Evolutionary conservation across 2,329 filamentous ascomycete species (phyloP).

Genomic region (Phaeomoniella chlamydospora): DNA sequence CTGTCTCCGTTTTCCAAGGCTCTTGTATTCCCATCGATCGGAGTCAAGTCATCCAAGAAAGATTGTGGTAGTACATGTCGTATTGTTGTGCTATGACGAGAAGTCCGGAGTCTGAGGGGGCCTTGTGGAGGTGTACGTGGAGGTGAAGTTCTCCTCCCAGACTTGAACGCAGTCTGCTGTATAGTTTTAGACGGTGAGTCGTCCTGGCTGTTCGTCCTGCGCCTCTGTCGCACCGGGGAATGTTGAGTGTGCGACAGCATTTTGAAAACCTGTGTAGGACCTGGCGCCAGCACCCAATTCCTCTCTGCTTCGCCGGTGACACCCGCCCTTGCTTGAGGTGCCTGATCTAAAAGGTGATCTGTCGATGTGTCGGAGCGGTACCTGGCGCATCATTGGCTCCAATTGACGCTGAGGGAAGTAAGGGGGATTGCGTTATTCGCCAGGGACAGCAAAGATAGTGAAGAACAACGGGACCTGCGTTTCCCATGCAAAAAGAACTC

Average conservation of each 20-base stretch:
- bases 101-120: background rate
- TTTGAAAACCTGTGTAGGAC: background rate
- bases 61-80: constrained; percentile 9
- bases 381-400: background rate
- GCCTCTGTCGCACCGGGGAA: background rate
- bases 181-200: background rate
- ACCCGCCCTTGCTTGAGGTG: background rate
- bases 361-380: background rate
- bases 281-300: too few species aligned
- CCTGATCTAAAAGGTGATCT: background rate
- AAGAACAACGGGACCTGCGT: too few species aligned
- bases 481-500: too few species aligned
- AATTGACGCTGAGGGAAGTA: too few species aligned
- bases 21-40: constrained; percentile 1
- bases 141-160: background rate
- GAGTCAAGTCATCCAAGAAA: constrained; percentile 5
- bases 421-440: too few species aligned
- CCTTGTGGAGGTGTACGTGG: background rate
- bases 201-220: background rate
- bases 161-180: background rate
- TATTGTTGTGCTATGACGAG: constrained; percentile 2
- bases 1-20: background rate
- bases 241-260: background rate
- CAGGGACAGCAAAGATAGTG: too few species aligned
- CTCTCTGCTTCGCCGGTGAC: background rate